Conservation (phyloP, 805 yeast species). For the Cyberlindnera japonica region DNA sequence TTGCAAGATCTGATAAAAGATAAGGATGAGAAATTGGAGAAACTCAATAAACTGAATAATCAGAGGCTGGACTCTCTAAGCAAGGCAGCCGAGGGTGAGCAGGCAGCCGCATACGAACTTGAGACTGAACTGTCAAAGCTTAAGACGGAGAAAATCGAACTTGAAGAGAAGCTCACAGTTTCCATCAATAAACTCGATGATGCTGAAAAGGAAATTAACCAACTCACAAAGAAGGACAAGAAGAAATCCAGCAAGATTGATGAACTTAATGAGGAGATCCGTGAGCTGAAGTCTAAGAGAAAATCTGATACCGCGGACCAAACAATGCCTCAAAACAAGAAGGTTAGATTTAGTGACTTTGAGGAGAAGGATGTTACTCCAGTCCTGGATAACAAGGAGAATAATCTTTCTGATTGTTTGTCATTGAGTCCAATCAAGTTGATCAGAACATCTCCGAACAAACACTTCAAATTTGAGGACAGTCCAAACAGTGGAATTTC, state of each 20-base stretch:
- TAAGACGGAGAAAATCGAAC: background rate
- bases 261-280: conserved; percentile 9
- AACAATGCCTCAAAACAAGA: conserved; percentile 8
- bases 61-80: no score
- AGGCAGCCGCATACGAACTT: background rate
- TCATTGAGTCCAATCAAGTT: conserved; percentile 20
- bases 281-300: conserved; percentile 16
- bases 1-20: background rate
- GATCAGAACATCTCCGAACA: conserved; percentile 17
- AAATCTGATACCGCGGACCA: conserved; percentile 8
- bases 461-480: conserved; percentile 20
- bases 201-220: conserved; percentile 14
- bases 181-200: conserved; percentile 11
- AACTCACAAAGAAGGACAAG: conserved; percentile 14
- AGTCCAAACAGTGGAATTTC: conserved; percentile 1
- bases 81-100: background rate
- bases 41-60: background rate
- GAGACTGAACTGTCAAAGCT: background rate
- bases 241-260: conserved; percentile 15
- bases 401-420: conserved; percentile 5
- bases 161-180: conserved; percentile 4
- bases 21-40: background rate
- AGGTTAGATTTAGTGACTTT: conserved; percentile 13
- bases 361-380: conserved; percentile 7
- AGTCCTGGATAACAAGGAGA: conserved; percentile 8